phyloP scores from a whole-genome alignment of 345 rosid genomes.

The Acer campestre region DNA sequence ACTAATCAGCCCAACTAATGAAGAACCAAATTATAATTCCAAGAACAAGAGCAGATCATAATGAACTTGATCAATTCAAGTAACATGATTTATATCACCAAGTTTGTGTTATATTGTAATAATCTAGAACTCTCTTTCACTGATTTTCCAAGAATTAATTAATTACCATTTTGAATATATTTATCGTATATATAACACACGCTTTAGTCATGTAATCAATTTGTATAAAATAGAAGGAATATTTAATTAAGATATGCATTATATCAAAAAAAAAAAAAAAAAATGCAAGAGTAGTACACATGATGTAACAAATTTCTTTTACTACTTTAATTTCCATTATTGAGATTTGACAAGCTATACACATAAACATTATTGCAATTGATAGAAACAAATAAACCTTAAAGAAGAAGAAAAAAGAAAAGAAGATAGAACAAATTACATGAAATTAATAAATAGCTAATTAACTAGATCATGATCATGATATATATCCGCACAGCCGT shows the following conservation, averaged over 20 bases:
- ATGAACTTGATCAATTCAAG: neutral
- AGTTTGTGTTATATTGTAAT: too few species aligned
- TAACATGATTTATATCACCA: too few species aligned
- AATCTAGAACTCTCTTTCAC: neutral
- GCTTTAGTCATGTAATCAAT: too few species aligned
- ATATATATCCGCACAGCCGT: too few species aligned
- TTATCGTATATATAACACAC: too few species aligned
- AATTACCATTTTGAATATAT: neutral
- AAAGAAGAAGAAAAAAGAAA: neutral
- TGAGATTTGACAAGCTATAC: slow-evolving; percentile 10
- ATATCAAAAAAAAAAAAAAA: too few species aligned
- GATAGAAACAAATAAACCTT: neutral
- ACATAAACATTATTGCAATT: neutral
- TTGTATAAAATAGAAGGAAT: too few species aligned
- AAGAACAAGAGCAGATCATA: neutral
- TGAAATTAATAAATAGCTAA: slow-evolving; percentile 8
- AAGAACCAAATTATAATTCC: too few species aligned
- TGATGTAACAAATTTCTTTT: neutral
- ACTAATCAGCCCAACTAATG: neutral
- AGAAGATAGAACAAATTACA: neutral
- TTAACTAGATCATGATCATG: neutral
- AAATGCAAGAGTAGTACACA: neutral
- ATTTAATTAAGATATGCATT: too few species aligned
- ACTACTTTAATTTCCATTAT: neutral
- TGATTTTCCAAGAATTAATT: neutral